These are phyloP conservation scores for Prunus dulcis DNA, from an alignment of 306 rosid genomes.

Conservation along the genomic window DNA sequence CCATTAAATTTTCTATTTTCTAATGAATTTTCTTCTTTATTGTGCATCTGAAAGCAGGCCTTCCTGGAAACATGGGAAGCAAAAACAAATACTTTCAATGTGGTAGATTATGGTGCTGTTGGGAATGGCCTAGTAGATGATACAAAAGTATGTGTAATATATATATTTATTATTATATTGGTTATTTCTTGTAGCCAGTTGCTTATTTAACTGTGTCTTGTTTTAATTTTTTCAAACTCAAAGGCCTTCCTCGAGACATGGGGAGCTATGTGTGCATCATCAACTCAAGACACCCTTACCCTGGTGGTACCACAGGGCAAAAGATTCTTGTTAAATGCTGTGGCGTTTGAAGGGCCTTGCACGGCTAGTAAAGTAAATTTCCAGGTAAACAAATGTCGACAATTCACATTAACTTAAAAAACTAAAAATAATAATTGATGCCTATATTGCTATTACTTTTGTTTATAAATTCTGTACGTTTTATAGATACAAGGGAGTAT, in stretches of 20 bases:
- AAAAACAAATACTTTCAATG: not conserved
- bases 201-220: not conserved
- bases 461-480: too few species aligned
- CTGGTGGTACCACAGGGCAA: slow-evolving; percentile 34
- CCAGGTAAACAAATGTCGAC: slow-evolving; percentile 18
- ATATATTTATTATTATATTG: not conserved
- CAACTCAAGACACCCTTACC: slow-evolving; percentile 24
- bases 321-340: slow-evolving; percentile 38
- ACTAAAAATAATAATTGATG: too few species aligned
- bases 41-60: not conserved
- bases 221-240: not conserved
- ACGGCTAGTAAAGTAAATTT: slow-evolving; percentile 24
- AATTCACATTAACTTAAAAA: too few species aligned
- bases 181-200: not conserved
- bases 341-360: slow-evolving; percentile 52
- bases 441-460: too few species aligned
- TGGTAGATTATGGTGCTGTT: not conserved
- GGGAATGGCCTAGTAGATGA: slow-evolving; percentile 46
- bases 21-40: not conserved
- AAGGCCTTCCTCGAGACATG: slow-evolving; percentile 58
- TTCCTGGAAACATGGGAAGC: not conserved
- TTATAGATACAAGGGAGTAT: slow-evolving; percentile 27
- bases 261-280: slow-evolving; percentile 32
- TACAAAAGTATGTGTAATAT: slow-evolving; percentile 25
- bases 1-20: not conserved